Conservation (phyloP, 2,329 filamentous ascomycete species). For the Myriosclerotinia curreyana region DNA sequence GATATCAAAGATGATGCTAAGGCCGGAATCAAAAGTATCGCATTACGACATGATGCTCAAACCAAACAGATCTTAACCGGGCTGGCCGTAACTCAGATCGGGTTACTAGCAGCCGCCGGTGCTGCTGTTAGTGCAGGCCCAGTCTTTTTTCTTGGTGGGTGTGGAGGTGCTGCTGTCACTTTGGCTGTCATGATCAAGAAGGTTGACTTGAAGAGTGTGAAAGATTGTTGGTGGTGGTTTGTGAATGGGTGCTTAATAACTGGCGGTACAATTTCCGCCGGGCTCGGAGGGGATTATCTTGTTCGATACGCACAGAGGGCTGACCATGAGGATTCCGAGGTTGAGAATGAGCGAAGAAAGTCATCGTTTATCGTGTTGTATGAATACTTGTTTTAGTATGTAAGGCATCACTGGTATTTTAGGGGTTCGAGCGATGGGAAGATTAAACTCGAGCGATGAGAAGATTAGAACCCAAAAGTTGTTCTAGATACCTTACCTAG, state of each 20-base stretch:
- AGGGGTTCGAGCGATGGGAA: no score
- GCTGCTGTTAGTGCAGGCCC: conserved; percentile 64
- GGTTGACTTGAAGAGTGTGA: conserved; percentile 63
- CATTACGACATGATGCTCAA: conserved; percentile 71
- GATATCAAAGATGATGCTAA: conserved; percentile 83
- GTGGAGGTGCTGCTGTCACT: conserved; percentile 60
- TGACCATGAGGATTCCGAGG: conserved; percentile 3
- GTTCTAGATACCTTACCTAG: background rate
- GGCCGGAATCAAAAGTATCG: conserved; percentile 86
- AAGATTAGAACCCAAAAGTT: background rate
- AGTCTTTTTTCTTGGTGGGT: conserved; percentile 65
- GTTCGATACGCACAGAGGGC: conserved; percentile 44
- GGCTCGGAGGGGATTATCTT: conserved; percentile 59
- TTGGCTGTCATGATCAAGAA: conserved; percentile 65
- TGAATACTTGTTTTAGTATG: conserved; percentile 6
- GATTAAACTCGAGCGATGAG: no score
- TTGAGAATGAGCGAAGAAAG: conserved; percentile 1
- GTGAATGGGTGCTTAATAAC: conserved; percentile 68
- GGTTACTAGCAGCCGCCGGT: conserved; percentile 67
- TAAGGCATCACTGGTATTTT: background rate
- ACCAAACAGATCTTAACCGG: conserved; percentile 74
- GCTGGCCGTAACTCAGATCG: conserved; percentile 66
- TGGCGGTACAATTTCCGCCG: conserved; percentile 58
- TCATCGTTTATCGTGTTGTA: conserved; percentile 21
- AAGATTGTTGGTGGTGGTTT: conserved; percentile 76